These are phyloP conservation scores for Apostasia ramifera DNA, from an alignment of 106 monocot species.

Conservation along the genomic window DNA sequence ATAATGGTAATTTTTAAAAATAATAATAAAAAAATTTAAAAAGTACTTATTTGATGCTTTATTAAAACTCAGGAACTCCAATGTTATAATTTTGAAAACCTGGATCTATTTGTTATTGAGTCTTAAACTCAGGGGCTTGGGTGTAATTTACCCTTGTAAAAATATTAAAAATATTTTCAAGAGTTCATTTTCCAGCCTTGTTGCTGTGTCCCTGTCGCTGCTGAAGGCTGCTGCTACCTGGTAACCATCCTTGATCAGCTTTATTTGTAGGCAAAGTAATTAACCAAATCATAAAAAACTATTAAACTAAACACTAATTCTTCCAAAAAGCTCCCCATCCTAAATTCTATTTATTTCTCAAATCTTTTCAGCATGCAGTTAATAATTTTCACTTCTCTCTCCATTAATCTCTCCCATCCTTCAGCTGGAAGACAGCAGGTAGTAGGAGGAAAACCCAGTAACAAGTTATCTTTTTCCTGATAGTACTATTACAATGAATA, in stretches of 20 bases:
- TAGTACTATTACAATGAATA: too few species aligned
- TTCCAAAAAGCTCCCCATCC: slow-evolving; percentile 6
- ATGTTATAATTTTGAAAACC: too few species aligned
- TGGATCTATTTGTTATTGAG: too few species aligned
- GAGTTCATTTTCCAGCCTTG: background rate
- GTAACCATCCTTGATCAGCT: background rate
- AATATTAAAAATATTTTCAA: too few species aligned
- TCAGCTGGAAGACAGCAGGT: background rate
- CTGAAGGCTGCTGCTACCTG: slow-evolving; percentile 3
- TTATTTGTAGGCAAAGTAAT: slow-evolving; percentile 6
- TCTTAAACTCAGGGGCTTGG: too few species aligned
- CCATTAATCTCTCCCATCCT: background rate
- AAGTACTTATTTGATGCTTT: too few species aligned
- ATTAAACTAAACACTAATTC: background rate
- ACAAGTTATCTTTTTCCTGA: background rate
- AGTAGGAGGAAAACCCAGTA: background rate
- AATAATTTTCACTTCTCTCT: background rate
- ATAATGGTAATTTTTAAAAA: too few species aligned
- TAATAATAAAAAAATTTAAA: too few species aligned
- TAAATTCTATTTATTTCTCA: background rate
- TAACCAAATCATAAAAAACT: background rate
- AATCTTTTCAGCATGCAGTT: background rate
- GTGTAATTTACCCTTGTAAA: too few species aligned
- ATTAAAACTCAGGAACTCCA: too few species aligned
- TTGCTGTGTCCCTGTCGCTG: background rate